phyloP scores from a whole-genome alignment of 257 asterid species.

The Craterostigma plantagineum region DNA sequence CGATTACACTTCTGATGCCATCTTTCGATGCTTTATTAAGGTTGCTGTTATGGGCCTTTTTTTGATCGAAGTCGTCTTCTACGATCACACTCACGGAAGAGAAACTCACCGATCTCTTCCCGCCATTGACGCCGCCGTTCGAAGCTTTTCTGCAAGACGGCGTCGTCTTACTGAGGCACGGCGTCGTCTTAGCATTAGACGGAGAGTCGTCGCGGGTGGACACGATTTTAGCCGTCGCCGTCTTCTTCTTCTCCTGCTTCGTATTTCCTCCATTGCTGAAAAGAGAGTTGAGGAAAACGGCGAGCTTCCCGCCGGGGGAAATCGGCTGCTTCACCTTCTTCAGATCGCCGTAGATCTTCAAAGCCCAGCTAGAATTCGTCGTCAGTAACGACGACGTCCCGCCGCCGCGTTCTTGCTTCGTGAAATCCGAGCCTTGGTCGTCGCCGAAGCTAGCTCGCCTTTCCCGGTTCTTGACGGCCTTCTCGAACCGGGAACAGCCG shows the following conservation, averaged over 20 bases:
- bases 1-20: neutral
- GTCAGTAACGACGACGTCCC: conserved; percentile 32
- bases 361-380: conserved; percentile 59
- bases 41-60: no score
- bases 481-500: conserved; percentile 7
- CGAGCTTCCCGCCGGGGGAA: conserved; percentile 66
- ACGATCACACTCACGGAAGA: no score
- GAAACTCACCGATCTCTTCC: neutral
- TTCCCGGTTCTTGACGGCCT: no score
- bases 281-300: conserved; percentile 56
- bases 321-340: conserved; percentile 92
- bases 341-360: conserved; percentile 61
- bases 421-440: no score
- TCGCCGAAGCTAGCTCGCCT: no score
- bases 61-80: no score
- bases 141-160: conserved; percentile 18
- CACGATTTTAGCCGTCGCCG: conserved; percentile 30
- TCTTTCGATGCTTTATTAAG: no score
- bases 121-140: conserved; percentile 8
- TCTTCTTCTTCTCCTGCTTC: conserved; percentile 21
- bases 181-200: no score
- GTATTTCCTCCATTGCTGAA: conserved; percentile 27
- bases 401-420: conserved; percentile 10
- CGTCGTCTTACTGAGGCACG: no score
- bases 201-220: conserved; percentile 12